Evolutionary conservation across 2,329 filamentous ascomycete species (phyloP), one percentile per base, ranked within the genome.

Genomic region (Lasiodiplodia sp.): DNA sequence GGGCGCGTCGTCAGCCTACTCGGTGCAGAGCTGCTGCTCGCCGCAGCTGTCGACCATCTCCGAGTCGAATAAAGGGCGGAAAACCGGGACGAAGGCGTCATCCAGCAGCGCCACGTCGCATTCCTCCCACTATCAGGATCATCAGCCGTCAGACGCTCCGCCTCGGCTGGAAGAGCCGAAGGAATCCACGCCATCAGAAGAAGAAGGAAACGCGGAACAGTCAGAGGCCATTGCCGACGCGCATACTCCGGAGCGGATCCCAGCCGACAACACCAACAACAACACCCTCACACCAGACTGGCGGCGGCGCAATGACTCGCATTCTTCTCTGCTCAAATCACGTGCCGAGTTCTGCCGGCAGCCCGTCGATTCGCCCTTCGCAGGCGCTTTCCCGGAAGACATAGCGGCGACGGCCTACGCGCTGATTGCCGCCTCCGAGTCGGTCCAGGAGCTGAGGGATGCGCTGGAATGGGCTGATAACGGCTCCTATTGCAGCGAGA

Each of bases 391-490:
- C n/a, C 53, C 53, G 28, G 53, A 57, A 31, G 18, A 34, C 53
- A 57, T 57, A 11, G 53, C 53, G 11, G 34, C 31, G 18, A 57
- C 53, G 18, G 53, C 53, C 18, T n/a, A 57, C 16, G 53, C 53
- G 16, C 53, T 57, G 7, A 31, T 21, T 6, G 53, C 53, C 25
- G 57, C 57, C 21, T 37, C 37, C 57, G 57, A 62, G 23, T 49
- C 57, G 31, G 38, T 62, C 38, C 28, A 44, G 23, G 57, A 62
- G 57, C 38, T 62, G 57, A 49, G 40, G 38, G 38, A 37, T 14
- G 57, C 37, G 57, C 31, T 57, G 31, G 53, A 57, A 14, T 34
- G 34, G 53, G 53, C 34, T 1, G 28, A 31, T 18, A 31, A 34
- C 31, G 53, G 34, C 53, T 57, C 53, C 14, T 10, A 25, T 38